phyloP scores from a whole-genome alignment of 768 basidiomycete species.

The Kwoniella heveanensis region DNA sequence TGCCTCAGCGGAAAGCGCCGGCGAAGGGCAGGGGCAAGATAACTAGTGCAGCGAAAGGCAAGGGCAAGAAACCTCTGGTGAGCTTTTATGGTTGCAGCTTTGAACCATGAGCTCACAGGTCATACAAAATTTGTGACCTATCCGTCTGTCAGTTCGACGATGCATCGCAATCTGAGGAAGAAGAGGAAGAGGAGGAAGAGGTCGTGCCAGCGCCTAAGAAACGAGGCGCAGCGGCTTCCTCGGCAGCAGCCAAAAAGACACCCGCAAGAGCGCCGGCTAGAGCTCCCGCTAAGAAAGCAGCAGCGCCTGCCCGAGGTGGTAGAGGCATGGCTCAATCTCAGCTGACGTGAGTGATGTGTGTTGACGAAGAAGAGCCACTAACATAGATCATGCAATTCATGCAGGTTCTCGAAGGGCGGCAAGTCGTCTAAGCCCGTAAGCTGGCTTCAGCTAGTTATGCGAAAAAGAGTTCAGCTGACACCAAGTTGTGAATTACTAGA shows the following conservation, averaged over 20 bases:
- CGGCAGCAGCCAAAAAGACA: constrained; percentile 61
- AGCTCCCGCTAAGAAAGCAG: constrained; percentile 52
- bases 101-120: too few relatives aligned
- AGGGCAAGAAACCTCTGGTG: constrained; percentile 46
- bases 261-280: constrained; percentile 59
- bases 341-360: constrained; percentile 13
- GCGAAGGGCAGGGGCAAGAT: constrained; percentile 44
- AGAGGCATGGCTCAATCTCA: constrained; percentile 24
- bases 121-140: too few relatives aligned
- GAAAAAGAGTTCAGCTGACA: too few relatives aligned
- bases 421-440: constrained; percentile 33
- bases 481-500: constrained; percentile 18
- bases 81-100: too few relatives aligned
- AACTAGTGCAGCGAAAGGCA: constrained; percentile 38
- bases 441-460: not conserved
- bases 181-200: constrained; percentile 50
- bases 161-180: constrained; percentile 40
- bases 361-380: not conserved
- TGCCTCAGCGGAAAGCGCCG: constrained; percentile 57
- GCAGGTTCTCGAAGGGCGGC: constrained; percentile 31
- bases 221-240: constrained; percentile 23
- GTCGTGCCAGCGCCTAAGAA: constrained; percentile 34
- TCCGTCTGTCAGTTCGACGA: constrained; percentile 44
- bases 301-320: constrained; percentile 12
- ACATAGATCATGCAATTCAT: too few relatives aligned